phyloP scores from a whole-genome alignment of 352 stramenopile genomes.

The Globisporangium iwayamae region DNA sequence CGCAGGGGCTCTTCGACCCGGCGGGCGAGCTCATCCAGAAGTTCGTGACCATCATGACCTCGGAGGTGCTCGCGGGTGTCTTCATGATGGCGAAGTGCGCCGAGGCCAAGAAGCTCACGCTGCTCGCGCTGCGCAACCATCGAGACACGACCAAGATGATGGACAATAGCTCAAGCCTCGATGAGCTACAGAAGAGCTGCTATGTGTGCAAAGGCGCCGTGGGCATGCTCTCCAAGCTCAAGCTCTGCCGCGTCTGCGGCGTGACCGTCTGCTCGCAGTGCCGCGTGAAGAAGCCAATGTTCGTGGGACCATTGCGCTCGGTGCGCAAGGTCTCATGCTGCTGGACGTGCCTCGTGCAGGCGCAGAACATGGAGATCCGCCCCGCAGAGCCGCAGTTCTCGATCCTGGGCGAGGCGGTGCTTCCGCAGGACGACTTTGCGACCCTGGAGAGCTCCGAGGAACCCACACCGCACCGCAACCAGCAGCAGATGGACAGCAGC shows the following conservation, averaged over 20 bases:
- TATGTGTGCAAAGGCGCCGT: constrained; percentile 2
- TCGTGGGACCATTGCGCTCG: constrained; percentile 20
- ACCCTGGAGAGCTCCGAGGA: constrained; percentile 1
- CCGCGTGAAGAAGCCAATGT: constrained; percentile 42
- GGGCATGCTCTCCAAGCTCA: constrained; percentile 16
- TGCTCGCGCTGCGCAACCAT: constrained; percentile 34
- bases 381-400: constrained; percentile 22
- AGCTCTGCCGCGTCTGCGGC: constrained; percentile 40
- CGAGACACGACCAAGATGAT: constrained; percentile 21
- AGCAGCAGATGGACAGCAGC: neutral
- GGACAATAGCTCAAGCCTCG: neutral
- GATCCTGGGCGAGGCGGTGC: constrained; percentile 15
- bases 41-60: constrained; percentile 20
- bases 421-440: constrained; percentile 4
- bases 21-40: constrained; percentile 30
- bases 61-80: constrained; percentile 29
- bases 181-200: neutral
- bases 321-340: constrained; percentile 5
- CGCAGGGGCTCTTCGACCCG: constrained; percentile 43
- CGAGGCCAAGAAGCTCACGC: constrained; percentile 49
- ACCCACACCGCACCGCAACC: neutral
- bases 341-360: constrained; percentile 8
- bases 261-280: constrained; percentile 41
- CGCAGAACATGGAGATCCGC: constrained; percentile 22
- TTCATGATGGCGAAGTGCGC: constrained; percentile 24